Evolutionary conservation across 129 eudicot species (phyloP), one percentile per base, ranked within the genome.

Genomic region (Flaveria robusta): DNA sequence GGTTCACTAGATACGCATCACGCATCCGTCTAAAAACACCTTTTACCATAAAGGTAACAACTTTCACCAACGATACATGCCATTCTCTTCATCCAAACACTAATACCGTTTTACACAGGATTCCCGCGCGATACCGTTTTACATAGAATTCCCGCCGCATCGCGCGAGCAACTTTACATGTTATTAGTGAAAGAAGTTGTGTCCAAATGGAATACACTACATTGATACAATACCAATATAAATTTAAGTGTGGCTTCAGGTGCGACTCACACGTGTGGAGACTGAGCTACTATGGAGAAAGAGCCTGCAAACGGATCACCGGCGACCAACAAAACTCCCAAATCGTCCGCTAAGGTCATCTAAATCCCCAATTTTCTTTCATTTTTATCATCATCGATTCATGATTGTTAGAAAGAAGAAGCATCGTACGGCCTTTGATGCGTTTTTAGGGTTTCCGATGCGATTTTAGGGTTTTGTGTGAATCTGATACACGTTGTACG

Each of bases 211-310:
- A 59, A 74, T 9, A 23, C 9, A 29, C 43, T 26, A 27, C 47
- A n/a, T n/a, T n/a, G n/a, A n/a, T n/a, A 23, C 9, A 29, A 60
- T 26, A 27, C 47, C 46, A 13, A 13, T 66, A 42, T 14, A 29
- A 29, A 5, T 51, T 49, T 12, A 18, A 66, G 31, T 59, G 49
- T 63, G 16, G 80, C n/a, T 64, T 71, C 39, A 52, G 71, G 31
- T 74, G 79, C 71, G 79, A 74, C 71, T 72, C 66, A 66, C 80
- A 76, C 80, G 80, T 76, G 80, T 31, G 39, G 63, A 65, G 41
- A 75, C 72, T 75, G 39, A 75, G 65, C 66, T 66, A 13, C 66
- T 29, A 76, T 67, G 74, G 81, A 77, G 59, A 77, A 77, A 68
- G 60, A 4, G 9, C 9, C 75, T 77, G 81, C 68, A 42, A 77